A percentile compares a stretch with the other conserved stretches of the same genome.
Conservation (phyloP, 345 rosid genomes). For the Lepidium africanum region DNA sequence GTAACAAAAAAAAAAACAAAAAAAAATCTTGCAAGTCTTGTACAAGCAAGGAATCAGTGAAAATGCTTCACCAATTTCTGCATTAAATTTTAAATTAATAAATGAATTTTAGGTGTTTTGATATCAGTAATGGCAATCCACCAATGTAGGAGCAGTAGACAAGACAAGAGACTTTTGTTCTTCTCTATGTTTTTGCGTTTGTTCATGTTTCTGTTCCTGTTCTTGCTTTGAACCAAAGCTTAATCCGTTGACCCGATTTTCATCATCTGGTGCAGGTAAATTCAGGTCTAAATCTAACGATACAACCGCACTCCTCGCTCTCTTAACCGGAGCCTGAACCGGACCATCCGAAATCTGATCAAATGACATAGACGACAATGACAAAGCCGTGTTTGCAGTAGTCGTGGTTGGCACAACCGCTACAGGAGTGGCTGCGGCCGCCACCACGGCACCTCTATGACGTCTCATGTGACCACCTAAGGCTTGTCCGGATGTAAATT, state of each 20-base stretch:
- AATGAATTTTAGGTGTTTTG: background rate
- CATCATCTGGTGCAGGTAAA: conserved; percentile 91
- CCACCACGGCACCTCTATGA: conserved; percentile 46
- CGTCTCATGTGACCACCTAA: conserved; percentile 98
- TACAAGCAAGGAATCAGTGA: conserved; percentile 27
- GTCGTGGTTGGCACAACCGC: conserved; percentile 5
- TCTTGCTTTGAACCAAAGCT: conserved; percentile 55
- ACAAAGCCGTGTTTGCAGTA: conserved; percentile 34
- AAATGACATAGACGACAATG: conserved; percentile 40
- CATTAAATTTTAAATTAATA: background rate
- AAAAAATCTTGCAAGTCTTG: conserved; percentile 17
- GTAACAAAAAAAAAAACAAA: background rate
- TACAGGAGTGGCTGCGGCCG: conserved; percentile 13
- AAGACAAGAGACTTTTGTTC: conserved; percentile 48
- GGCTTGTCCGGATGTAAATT: conserved; percentile 92
- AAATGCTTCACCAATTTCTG: conserved; percentile 13
- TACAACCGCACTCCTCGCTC: conserved; percentile 37
- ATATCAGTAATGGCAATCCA: conserved; percentile 90
- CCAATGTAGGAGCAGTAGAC: conserved; percentile 76
- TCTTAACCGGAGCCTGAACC: conserved; percentile 34
- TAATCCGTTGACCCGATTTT: conserved; percentile 36
- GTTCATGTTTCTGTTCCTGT: conserved; percentile 32
- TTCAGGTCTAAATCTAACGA: conserved; percentile 90
- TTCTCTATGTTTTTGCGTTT: conserved; percentile 29
- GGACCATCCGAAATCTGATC: conserved; percentile 29